Evolutionary conservation across 2,329 filamentous ascomycete genomes (phyloP).

Genomic region (Aspergillus fumigatus): DNA sequence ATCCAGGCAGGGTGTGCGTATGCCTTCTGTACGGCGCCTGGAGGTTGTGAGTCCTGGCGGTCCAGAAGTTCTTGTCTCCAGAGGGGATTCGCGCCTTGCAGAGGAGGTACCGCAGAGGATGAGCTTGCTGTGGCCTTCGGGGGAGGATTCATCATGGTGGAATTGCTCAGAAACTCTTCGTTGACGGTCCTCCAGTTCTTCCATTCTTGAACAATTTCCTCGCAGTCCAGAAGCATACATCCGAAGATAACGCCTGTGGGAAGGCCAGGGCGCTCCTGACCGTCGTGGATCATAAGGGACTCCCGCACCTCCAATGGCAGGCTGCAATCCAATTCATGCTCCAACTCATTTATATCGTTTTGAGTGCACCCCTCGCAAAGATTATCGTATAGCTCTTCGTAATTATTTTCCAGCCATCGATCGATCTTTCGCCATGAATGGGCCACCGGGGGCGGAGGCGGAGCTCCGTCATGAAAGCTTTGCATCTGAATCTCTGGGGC

Average conservation of each 20-base stretch:
- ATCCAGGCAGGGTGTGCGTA: conserved; percentile 97
- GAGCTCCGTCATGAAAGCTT: conserved; percentile 84
- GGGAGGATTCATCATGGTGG: conserved; percentile 49
- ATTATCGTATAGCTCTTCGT: conserved; percentile 90
- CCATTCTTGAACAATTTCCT: conserved; percentile 98
- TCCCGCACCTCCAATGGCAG: conserved; percentile 91
- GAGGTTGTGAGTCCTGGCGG: conserved; percentile 82
- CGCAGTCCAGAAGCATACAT: conserved; percentile 93
- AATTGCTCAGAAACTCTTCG: conserved; percentile 71
- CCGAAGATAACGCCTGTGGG: conserved; percentile 92
- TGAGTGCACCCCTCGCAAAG: conserved; percentile 84
- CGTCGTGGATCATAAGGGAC: conserved; percentile 85
- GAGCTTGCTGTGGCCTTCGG: conserved; percentile 65
- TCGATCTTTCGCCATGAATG: conserved; percentile 97
- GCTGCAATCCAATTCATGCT: conserved; percentile 92
- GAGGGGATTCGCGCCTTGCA: conserved; percentile 54
- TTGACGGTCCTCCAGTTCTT: conserved; percentile 94
- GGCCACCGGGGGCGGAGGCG: conserved; percentile 77
- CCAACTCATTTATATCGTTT: conserved; percentile 95
- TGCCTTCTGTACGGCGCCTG: conserved; percentile 80
- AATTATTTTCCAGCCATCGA: conserved; percentile 89
- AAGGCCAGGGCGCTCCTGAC: conserved; percentile 88
- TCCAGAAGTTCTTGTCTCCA: conserved; percentile 84
- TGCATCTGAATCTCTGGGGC: conserved; percentile 92
- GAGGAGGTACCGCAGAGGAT: conserved; percentile 56